A percentile compares a stretch with the other conserved stretches of the same genome.
Evolutionary conservation across 768 basidiomycete species (phyloP).

Genomic region (Tylopilus balloui): DNA sequence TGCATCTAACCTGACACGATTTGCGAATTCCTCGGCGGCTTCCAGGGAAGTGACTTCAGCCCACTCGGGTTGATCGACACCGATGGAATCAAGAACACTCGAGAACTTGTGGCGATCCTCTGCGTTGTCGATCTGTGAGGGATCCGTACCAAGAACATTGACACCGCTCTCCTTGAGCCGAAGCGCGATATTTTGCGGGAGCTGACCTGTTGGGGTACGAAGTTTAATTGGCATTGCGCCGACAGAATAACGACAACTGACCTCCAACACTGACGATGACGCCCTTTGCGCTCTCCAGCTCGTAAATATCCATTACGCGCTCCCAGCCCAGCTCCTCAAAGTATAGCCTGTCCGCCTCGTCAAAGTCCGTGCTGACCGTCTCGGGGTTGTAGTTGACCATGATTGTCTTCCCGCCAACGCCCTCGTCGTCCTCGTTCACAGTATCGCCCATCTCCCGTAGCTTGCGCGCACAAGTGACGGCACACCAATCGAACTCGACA

Average conservation of each 20-base stretch:
- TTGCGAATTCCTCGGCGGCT: constrained; percentile 88
- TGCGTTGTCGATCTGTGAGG: constrained; percentile 90
- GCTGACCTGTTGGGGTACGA: constrained; percentile 61
- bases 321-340: constrained; percentile 98
- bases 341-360: constrained; percentile 98
- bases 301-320: constrained; percentile 99
- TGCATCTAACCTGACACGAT: constrained; percentile 58
- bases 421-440: constrained; percentile 11
- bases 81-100: constrained; percentile 87
- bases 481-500: constrained; percentile 99
- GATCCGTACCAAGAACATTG: constrained; percentile 94
- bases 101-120: constrained; percentile 99
- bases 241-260: constrained; percentile 33
- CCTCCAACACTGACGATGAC: constrained; percentile 97
- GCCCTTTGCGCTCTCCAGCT: constrained; percentile 87
- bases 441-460: constrained; percentile 76
- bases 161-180: constrained; percentile 87
- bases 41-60: constrained; percentile 83
- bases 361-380: constrained; percentile 98
- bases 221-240: not conserved
- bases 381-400: constrained; percentile 99
- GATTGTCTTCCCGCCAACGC: constrained; percentile 67
- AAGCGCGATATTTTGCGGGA: constrained; percentile 98
- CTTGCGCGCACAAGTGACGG: constrained; percentile 95
- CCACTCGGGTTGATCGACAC: constrained; percentile 98